Percentiles rank a stretch among this genome's conserved stretches.
These are phyloP conservation scores for Salix udensis DNA, from an alignment of 345 rosid species.

Conservation along the genomic window DNA sequence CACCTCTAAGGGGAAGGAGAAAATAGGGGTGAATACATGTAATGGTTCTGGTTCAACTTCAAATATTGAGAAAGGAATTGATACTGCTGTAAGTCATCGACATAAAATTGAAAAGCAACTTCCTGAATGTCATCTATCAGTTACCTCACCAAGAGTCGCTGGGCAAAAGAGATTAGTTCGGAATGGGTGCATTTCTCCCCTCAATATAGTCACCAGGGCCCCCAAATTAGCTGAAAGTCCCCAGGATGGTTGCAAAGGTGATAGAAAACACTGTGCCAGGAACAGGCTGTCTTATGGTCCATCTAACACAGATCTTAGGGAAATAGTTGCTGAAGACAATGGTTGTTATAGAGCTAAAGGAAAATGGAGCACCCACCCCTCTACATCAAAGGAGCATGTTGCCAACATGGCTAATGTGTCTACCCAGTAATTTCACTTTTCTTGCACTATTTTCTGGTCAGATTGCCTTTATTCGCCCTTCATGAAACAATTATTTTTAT, in stretches of 20 bases:
- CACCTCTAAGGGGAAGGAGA: conserved; percentile 67
- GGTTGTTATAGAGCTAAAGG: conserved; percentile 44
- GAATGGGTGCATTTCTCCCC: conserved; percentile 84
- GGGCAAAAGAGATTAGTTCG: conserved; percentile 74
- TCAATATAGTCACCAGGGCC: conserved; percentile 50
- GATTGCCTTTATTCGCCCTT: background rate
- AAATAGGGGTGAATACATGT: conserved; percentile 31
- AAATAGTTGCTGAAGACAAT: conserved; percentile 45
- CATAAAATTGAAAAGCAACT: conserved; percentile 23
- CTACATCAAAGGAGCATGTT: conserved; percentile 24
- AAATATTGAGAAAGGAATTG: conserved; percentile 34
- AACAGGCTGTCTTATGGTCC: conserved; percentile 30
- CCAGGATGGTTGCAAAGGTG: conserved; percentile 14
- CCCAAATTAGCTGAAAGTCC: conserved; percentile 35
- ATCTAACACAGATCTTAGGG: conserved; percentile 32
- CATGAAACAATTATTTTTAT: background rate
- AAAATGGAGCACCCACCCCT: conserved; percentile 33
- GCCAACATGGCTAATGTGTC: conserved; percentile 11
- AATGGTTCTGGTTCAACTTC: conserved; percentile 33
- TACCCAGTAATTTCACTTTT: conserved; percentile 45
- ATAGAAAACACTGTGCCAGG: conserved; percentile 21
- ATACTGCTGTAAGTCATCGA: conserved; percentile 32
- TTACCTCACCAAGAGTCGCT: conserved; percentile 33
- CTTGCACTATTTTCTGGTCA: background rate
- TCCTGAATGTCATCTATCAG: conserved; percentile 20